These are phyloP conservation scores for Cephalotrichum gorgonifer DNA, from an alignment of 2,329 filamentous ascomycete species.

Conservation along the genomic window DNA sequence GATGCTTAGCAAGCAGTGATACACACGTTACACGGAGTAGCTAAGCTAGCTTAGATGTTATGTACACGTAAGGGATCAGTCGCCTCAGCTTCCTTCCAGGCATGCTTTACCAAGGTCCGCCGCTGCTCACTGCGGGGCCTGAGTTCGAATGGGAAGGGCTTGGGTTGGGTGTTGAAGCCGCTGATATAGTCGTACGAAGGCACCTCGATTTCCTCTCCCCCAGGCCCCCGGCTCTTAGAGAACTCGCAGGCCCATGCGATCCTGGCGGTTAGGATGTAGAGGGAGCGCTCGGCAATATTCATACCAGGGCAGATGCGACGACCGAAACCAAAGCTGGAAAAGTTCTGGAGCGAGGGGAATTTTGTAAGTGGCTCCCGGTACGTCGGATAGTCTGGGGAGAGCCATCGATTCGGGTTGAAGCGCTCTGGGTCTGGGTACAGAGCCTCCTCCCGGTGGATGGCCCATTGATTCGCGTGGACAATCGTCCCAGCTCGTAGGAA, in stretches of 20 bases:
- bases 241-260: slow-evolving; percentile 23
- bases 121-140: neutral
- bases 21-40: too few relatives aligned
- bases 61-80: neutral
- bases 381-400: slow-evolving; percentile 24
- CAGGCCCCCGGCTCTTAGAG: neutral
- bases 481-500: slow-evolving; percentile 40
- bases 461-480: slow-evolving; percentile 41
- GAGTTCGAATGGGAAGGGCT: neutral
- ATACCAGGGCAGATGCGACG: slow-evolving; percentile 35
- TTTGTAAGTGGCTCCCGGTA: slow-evolving; percentile 26
- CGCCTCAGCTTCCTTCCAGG: neutral
- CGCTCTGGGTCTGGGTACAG: slow-evolving; percentile 25
- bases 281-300: slow-evolving; percentile 28
- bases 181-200: neutral
- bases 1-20: too few relatives aligned
- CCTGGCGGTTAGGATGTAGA: slow-evolving; percentile 27
- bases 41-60: too few relatives aligned
- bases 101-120: neutral
- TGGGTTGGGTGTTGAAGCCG: neutral
- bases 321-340: slow-evolving; percentile 41
- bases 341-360: slow-evolving; percentile 28
- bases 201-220: neutral
- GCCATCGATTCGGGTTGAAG: slow-evolving; percentile 29
- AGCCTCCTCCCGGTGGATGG: slow-evolving; percentile 31